Base-by-base conservation (phyloP, 2,329 filamentous ascomycete genomes). In the Fusarium paranaense region DNA sequence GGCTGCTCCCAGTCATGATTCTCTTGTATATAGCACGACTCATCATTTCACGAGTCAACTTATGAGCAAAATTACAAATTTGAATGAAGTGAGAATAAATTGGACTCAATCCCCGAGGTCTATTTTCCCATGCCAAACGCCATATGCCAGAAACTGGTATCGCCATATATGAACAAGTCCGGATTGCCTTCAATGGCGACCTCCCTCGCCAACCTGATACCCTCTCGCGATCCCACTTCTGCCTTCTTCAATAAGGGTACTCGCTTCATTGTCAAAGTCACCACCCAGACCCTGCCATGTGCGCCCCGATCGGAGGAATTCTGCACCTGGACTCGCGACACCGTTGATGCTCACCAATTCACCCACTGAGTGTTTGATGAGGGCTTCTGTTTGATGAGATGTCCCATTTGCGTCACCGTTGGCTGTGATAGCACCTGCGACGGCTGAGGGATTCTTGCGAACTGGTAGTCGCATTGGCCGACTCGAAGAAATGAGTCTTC, bases 281-380 rank as follows among this genome's bases (percentile, higher is more conserved):
- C 91, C 97, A 0, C 97, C 97, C 27, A 99, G 84, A 0, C 97
- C 97, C 79, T 93, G 93, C 97, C 97, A 99, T 5, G 94, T 97
- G 66, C 97, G 86, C 78, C 95, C 90, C 5, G 92, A 93, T 35
- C 92, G 90, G 72, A 99, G 84, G 76, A 90, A 98, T 81, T 98
- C 94, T 0, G 97, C 97, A 0, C 95, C 97, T 0, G 97, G 97
- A 54, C 96, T 98, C n/a, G 93, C 87, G 0, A 96, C 90, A 8
- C 95, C 95, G 61, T 95, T 96, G 75, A 98, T 91, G 54, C 92
- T 91, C 0, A 94, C 93, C 20, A 98, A 76, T 73, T 97, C 93
- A 4, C 92, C 91, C 63, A 82, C 69, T 64, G 83, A 76, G 73
- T 91, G 87, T 80, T 90, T 91, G 14, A 91, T 87, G 30, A 98